Conservation (phyloP, 2,329 filamentous ascomycete genomes). For the Mycosphaerella arachidis region DNA sequence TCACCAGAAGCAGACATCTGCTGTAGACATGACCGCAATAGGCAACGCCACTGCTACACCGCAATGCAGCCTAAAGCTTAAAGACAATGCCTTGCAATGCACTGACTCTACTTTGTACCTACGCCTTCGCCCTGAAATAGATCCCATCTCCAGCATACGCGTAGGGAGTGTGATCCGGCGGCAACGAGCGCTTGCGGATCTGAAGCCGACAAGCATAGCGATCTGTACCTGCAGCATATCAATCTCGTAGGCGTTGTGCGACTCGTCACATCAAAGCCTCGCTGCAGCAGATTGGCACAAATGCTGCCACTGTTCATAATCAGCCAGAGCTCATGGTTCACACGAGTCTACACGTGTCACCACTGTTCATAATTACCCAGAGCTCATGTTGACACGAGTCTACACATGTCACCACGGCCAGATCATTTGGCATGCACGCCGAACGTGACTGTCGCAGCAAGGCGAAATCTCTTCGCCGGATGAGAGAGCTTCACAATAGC, state of each 20-base stretch:
- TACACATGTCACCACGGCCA: background rate
- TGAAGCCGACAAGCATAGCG: slow-evolving; percentile 16
- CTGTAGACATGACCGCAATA: background rate
- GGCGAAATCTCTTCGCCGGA: background rate
- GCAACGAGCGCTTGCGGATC: slow-evolving; percentile 18
- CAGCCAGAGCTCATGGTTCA: background rate
- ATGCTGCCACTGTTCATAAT: background rate
- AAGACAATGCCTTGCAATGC: background rate
- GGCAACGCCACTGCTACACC: background rate
- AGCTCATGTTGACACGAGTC: background rate
- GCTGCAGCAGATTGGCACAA: background rate
- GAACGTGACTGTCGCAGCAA: background rate
- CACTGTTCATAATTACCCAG: background rate
- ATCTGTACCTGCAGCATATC: slow-evolving; percentile 21
- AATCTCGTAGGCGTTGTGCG: slow-evolving; percentile 16
- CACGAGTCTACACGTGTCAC: background rate
- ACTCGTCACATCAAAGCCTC: slow-evolving; percentile 2
- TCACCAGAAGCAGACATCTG: background rate
- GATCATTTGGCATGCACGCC: background rate
- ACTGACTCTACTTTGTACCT: slow-evolving; percentile 4
- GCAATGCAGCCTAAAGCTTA: background rate
- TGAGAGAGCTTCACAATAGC: slow-evolving; percentile 10
- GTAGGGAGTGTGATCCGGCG: slow-evolving; percentile 20
- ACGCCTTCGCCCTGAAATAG: slow-evolving; percentile 10
- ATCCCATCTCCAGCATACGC: slow-evolving; percentile 14